These are phyloP conservation scores for Micromonas commoda DNA, from an alignment of 139 green algal genomes.

Conservation along the genomic window DNA sequence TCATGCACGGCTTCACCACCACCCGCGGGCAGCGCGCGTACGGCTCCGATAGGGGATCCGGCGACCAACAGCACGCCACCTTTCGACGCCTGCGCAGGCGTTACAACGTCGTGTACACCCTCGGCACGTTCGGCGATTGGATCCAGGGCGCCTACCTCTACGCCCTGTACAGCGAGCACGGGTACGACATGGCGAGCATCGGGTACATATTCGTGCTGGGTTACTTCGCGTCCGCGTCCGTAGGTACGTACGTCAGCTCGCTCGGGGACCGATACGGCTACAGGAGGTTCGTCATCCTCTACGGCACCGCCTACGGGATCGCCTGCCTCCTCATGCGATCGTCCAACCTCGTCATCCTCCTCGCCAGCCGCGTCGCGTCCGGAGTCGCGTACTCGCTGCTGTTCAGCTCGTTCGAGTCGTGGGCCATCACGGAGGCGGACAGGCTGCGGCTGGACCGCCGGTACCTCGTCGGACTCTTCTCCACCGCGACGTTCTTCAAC, in stretches of 20 bases:
- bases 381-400: conserved; percentile 5
- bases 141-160: conserved; percentile 30
- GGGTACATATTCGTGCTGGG: conserved; percentile 16
- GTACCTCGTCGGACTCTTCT: conserved; percentile 3
- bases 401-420: conserved; percentile 25
- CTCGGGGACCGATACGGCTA: conserved; percentile 15
- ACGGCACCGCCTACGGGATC: conserved; percentile 10
- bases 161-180: conserved; percentile 19
- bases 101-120: conserved; percentile 16
- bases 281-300: conserved; percentile 1
- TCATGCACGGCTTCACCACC: no score
- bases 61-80: background rate
- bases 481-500: conserved; percentile 23
- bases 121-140: conserved; percentile 21
- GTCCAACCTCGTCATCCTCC: background rate
- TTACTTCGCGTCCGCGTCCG: background rate
- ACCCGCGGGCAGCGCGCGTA: no score
- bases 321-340: conserved; percentile 1
- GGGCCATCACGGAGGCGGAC: conserved; percentile 3
- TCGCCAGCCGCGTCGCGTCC: background rate
- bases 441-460: background rate
- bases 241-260: conserved; percentile 9
- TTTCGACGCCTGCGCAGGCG: background rate
- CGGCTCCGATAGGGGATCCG: no score
- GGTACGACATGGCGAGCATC: conserved; percentile 9